phyloP scores from a whole-genome alignment of 768 basidiomycete species.

The Pulveroboletus ravenelii region DNA sequence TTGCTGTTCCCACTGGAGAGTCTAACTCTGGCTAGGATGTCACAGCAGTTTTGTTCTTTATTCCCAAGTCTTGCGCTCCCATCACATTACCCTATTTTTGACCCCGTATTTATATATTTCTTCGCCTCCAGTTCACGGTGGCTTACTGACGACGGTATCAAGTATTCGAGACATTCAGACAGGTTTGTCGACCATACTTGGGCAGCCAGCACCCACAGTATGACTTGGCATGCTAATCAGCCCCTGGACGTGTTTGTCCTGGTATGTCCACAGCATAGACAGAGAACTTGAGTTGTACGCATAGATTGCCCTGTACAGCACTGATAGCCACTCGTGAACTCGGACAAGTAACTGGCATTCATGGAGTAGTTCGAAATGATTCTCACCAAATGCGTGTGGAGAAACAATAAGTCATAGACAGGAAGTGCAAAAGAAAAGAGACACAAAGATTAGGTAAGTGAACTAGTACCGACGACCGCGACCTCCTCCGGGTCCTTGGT shows the following conservation, averaged over 20 bases:
- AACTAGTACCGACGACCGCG: slow-evolving; percentile 40
- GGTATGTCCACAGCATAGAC: neutral
- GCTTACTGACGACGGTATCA: neutral
- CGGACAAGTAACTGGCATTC: neutral
- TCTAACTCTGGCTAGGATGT: neutral
- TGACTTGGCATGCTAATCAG: too few relatives aligned
- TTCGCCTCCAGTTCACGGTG: neutral
- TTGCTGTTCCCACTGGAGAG: neutral
- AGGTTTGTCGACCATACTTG: neutral
- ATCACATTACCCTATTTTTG: too few relatives aligned
- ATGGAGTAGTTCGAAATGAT: neutral
- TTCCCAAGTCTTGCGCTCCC: too few relatives aligned
- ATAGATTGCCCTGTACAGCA: neutral
- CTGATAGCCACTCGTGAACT: neutral
- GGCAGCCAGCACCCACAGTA: too few relatives aligned
- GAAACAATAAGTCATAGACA: slow-evolving; percentile 16
- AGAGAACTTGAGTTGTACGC: neutral
- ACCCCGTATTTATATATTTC: neutral
- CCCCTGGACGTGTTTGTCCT: too few relatives aligned
- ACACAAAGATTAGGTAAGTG: neutral
- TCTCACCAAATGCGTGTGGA: slow-evolving; percentile 1
- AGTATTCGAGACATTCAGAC: neutral
- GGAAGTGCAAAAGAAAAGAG: slow-evolving; percentile 2
- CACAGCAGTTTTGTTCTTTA: neutral
- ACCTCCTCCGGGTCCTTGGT: slow-evolving; percentile 63